Base-by-base conservation (phyloP, 768 basidiomycete genomes). In the Pisolithus albus region DNA sequence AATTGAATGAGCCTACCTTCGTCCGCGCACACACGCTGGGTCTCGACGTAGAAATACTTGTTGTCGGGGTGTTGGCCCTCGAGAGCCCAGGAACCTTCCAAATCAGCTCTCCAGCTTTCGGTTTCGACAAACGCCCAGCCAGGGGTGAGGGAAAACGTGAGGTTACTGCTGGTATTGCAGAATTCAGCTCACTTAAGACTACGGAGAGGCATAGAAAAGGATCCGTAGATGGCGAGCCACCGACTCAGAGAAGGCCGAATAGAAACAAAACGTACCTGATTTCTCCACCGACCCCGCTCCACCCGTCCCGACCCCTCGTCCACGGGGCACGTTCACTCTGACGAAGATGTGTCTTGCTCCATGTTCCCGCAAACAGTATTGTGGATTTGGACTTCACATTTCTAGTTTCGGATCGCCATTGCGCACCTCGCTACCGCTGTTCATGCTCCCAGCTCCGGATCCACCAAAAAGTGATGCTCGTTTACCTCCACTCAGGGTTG, bases 61-160 rank as follows among this genome's bases (percentile, higher is more conserved):
- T 18, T 46, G 16, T 32, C 9, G 1, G 8, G 23, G 13, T 32
- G 26, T 32, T 34, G 16, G n/a, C 30, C 45, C 28, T 58, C 52
- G 5, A 52, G 68, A 0, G 73, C 72, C 88, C 88, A 91, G 5
- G 59, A 62, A 3, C 75, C 84, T 24, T 69, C 68, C 7, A 81
- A 47, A 65, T 90, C 88, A 24, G 79, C 74, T 47, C 83, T 72
- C 89, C 88, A 92, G 49, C 84, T 81, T 57, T 92, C 88, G 0
- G 83, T 83, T 54, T 81, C 77, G 7, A 90, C 79, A 52, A 89
- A 91, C 1, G 72, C 62, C 87, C 88, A 91, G 0, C 83, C 83
- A 4, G 79, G 74, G 3, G 81, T 77, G n/a, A 92, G 80, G 7
- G 82, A 79, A 58, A 91, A 89, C 2, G 85, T 88, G 50, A 90